These are phyloP conservation scores for Verbena officinalis DNA, from an alignment of 257 asterid genomes.

Conservation along the genomic window DNA sequence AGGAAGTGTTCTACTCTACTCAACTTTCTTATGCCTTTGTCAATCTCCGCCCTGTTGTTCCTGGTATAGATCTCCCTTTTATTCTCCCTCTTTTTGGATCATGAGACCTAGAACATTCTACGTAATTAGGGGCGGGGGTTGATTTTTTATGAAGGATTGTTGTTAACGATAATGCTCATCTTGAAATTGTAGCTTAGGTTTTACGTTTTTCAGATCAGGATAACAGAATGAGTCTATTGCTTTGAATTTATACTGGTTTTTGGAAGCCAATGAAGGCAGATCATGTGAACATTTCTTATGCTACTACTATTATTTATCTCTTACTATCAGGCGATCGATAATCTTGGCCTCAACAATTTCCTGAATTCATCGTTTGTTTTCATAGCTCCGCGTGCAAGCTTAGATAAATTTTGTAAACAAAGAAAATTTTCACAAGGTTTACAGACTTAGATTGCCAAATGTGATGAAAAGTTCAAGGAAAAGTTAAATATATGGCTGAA, in stretches of 20 bases:
- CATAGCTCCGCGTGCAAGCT: too few relatives aligned
- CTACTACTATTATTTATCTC: neutral
- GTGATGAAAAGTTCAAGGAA: neutral
- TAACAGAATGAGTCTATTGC: too few relatives aligned
- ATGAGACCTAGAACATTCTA: neutral
- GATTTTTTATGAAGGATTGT: too few relatives aligned
- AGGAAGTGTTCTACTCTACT: conserved; percentile 73
- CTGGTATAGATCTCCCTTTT: conserved; percentile 49
- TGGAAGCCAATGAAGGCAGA: too few relatives aligned
- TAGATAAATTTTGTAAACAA: too few relatives aligned
- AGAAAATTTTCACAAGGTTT: neutral
- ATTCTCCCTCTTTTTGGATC: neutral
- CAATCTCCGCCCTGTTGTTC: conserved; percentile 86
- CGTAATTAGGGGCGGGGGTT: too few relatives aligned
- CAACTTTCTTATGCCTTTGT: conserved; percentile 76
- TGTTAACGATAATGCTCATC: too few relatives aligned
- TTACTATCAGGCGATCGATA: neutral
- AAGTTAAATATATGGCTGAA: neutral
- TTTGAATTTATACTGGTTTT: too few relatives aligned
- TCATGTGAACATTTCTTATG: too few relatives aligned
- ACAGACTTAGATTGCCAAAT: neutral
- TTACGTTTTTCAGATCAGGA: too few relatives aligned
- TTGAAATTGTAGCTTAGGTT: too few relatives aligned
- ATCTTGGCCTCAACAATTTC: neutral
- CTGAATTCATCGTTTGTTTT: too few relatives aligned